These are phyloP conservation scores for Nephelium lappaceum DNA, from an alignment of 345 rosid species.

Conservation along the genomic window DNA sequence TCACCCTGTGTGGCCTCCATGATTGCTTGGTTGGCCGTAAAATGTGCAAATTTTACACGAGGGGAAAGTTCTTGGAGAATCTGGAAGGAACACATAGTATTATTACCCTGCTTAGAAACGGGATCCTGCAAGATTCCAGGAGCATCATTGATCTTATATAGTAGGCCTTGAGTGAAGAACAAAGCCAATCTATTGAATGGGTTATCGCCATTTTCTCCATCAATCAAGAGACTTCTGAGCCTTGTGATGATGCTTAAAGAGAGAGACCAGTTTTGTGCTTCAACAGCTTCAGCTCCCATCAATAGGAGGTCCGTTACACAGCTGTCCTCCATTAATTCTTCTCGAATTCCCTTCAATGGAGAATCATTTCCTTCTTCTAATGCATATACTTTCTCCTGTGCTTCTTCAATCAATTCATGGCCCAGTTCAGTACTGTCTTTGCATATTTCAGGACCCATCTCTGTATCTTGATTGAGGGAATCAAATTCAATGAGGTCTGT, in stretches of 20 bases:
- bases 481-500: conserved; percentile 16
- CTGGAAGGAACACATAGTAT: conserved; percentile 26
- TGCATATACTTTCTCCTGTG: not conserved
- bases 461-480: not conserved
- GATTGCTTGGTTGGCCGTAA: conserved; percentile 35
- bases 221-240: conserved; percentile 11
- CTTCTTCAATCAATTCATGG: not conserved
- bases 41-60: conserved; percentile 30
- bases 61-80: conserved; percentile 35
- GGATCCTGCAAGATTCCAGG: not conserved
- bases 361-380: not conserved
- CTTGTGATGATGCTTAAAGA: conserved; percentile 19
- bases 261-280: conserved; percentile 29
- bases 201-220: not conserved
- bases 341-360: not conserved
- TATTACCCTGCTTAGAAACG: not conserved
- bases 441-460: not conserved
- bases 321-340: conserved; percentile 22
- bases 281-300: conserved; percentile 42
- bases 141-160: conserved; percentile 17
- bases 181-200: conserved; percentile 28
- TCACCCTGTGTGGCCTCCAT: conserved; percentile 27
- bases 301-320: conserved; percentile 26
- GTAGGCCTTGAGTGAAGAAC: conserved; percentile 35
- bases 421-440: not conserved